A percentile compares a stretch with the other conserved stretches of the same genome.
phyloP scores from a whole-genome alignment of 2,329 filamentous ascomycete species.

The Penicillium brasilianum region DNA sequence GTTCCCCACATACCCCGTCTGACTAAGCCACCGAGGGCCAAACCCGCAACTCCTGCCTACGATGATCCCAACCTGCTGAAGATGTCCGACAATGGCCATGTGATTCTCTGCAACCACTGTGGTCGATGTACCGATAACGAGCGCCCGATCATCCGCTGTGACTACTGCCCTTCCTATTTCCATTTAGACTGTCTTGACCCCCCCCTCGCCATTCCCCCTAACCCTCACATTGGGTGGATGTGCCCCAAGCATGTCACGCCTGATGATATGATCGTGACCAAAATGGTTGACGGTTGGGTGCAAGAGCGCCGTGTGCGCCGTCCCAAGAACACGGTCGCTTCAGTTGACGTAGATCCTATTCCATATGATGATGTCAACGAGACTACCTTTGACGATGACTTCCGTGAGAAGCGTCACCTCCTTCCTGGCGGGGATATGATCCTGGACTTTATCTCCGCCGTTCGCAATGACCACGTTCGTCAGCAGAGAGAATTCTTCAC shows the following conservation, averaged over 20 bases:
- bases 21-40: conserved; percentile 29
- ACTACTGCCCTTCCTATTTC: conserved; percentile 80
- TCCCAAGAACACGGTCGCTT: conserved; percentile 27
- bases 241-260: conserved; percentile 84
- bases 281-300: conserved; percentile 60
- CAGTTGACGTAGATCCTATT: conserved; percentile 24
- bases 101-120: conserved; percentile 79
- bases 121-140: conserved; percentile 66
- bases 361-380: conserved; percentile 22
- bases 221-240: conserved; percentile 75
- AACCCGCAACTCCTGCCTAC: conserved; percentile 26
- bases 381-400: conserved; percentile 27
- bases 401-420: conserved; percentile 23
- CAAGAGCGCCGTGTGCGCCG: conserved; percentile 40
- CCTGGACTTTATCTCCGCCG: conserved; percentile 27
- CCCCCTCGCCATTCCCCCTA: conserved; percentile 78
- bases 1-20: conserved; percentile 32
- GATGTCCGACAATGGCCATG: conserved; percentile 72
- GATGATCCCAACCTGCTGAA: conserved; percentile 46
- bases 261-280: conserved; percentile 62
- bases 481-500: conserved; percentile 10
- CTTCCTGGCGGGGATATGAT: conserved; percentile 24
- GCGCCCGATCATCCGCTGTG: conserved; percentile 83
- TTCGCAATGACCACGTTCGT: conserved; percentile 18
- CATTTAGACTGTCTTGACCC: conserved; percentile 92